Conservation (phyloP, 805 yeast genomes). For the Zygosaccharomyces kombuchaensis region DNA sequence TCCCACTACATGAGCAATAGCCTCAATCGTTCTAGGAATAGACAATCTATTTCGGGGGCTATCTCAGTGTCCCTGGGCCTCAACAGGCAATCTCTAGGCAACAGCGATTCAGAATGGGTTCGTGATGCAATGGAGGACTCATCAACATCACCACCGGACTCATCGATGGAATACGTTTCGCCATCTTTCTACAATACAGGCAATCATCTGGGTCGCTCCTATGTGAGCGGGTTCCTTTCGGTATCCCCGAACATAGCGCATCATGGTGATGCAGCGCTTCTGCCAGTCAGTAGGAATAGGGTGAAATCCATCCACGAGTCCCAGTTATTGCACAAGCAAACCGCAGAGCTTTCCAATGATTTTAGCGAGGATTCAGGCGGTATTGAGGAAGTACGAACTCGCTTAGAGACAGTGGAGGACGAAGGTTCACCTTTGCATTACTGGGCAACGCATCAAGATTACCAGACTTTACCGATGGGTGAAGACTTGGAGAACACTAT, state of each 20-base stretch:
- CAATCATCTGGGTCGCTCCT: conserved; percentile 30
- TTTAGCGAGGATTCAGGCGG: conserved; percentile 19
- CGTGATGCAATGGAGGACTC: not conserved
- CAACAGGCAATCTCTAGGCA: conserved; percentile 17
- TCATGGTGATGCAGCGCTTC: conserved; percentile 6
- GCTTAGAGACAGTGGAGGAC: not conserved
- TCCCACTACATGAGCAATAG: conserved; percentile 1
- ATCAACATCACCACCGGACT: not conserved
- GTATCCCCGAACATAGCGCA: conserved; percentile 16
- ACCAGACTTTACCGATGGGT: conserved; percentile 1
- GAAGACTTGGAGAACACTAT: not conserved
- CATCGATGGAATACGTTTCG: conserved; percentile 3
- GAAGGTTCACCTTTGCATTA: conserved; percentile 1
- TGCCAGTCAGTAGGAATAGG: conserved; percentile 16
- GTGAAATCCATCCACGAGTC: conserved; percentile 27
- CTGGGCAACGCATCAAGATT: conserved; percentile 1
- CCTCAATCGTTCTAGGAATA: conserved; percentile 6
- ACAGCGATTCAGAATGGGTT: not conserved
- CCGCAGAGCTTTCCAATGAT: conserved; percentile 32
- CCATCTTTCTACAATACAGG: conserved; percentile 9
- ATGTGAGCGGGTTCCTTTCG: conserved; percentile 26
- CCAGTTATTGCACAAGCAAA: conserved; percentile 29
- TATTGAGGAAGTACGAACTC: conserved; percentile 2
- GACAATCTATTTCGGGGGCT: conserved; percentile 28
- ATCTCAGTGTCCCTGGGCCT: conserved; percentile 32